These are phyloP conservation scores for Prunus padus DNA, from an alignment of 306 rosid species.

Conservation along the genomic window DNA sequence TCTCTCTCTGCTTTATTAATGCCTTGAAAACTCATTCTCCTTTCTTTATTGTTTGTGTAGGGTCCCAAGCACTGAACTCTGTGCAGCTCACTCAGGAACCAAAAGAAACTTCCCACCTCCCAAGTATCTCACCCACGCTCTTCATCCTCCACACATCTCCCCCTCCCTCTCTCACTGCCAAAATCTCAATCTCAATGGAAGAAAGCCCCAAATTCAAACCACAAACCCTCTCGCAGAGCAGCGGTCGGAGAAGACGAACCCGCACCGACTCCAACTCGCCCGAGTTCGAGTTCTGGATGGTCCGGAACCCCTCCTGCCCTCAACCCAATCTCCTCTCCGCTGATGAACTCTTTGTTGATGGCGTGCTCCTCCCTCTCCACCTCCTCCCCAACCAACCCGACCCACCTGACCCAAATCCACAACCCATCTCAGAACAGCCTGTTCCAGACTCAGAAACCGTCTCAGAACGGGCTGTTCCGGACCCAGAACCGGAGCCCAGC, in stretches of 20 bases:
- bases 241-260: conserved; percentile 16
- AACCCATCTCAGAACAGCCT: background rate
- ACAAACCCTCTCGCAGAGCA: conserved; percentile 28
- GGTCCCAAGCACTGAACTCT: conserved; percentile 22
- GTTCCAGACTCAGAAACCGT: conserved; percentile 22
- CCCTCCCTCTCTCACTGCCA: conserved; percentile 1
- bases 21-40: background rate
- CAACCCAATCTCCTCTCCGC: conserved; percentile 80
- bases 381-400: conserved; percentile 35
- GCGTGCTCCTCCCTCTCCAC: conserved; percentile 77
- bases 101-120: conserved; percentile 20
- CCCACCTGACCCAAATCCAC: background rate
- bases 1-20: conserved; percentile 8
- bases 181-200: conserved; percentile 42
- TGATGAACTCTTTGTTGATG: conserved; percentile 85
- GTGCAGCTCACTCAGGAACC: background rate
- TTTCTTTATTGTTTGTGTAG: conserved; percentile 27
- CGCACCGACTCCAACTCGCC: conserved; percentile 58
- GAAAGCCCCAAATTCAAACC: conserved; percentile 35
- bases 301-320: conserved; percentile 79
- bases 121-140: conserved; percentile 6
- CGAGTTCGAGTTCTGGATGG: conserved; percentile 97
- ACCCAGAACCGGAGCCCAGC: conserved; percentile 29
- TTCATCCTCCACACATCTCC: conserved; percentile 15
- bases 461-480: conserved; percentile 4